Evolutionary conservation across 371 early-diverging fungal species (phyloP), one percentile per base, ranked within the genome.

Genomic region (Mucor saturninus): DNA sequence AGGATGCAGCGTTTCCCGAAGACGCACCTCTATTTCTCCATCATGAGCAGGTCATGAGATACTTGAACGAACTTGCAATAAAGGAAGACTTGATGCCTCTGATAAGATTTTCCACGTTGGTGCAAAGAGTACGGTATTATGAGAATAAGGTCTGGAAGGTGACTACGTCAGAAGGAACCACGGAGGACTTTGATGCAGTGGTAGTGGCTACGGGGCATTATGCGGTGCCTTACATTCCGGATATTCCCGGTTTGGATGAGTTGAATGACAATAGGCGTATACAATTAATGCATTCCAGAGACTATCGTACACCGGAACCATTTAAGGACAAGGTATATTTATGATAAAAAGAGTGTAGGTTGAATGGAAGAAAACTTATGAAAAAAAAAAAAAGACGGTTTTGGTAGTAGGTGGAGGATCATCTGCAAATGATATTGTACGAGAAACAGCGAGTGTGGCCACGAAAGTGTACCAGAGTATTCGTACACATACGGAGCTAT

Each of bases 181-280:
- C 43, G 45, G 38, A 55, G 26, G 28, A 77, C 13, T 86, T 79
- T 64, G 88, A 90, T 67, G 87, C 84, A 1, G 62, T 90, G 0
- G 64, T 87, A 2, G 80, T 88, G 5, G 86, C 86, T 14, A 82
- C 73, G 5, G 90, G 90, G 4, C 86, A 88, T 54, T 85, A 84
- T 54, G 67, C 69, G 26, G 71, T 79, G 2, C 88, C 88, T 10
- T 76, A 70, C 55, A 75, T 88, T 6, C 90, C 90, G 2, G 72
- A 80, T 21, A 65, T 85, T n/a, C 59, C 67, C 0, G 87, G 88
- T 0, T 48, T 88, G 6, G 10, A 9, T 3, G 37, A 60, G 14
- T 37, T 67, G 4, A 31, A 58, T 10, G 31, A 0, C 43, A 64
- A 26, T 73, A 68, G 35, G 46, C 14, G 32, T 8, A 51, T 72